Evolutionary conservation across 1,284 basidiomycete species (phyloP).

Genomic region (Trichosporon sp.): DNA sequence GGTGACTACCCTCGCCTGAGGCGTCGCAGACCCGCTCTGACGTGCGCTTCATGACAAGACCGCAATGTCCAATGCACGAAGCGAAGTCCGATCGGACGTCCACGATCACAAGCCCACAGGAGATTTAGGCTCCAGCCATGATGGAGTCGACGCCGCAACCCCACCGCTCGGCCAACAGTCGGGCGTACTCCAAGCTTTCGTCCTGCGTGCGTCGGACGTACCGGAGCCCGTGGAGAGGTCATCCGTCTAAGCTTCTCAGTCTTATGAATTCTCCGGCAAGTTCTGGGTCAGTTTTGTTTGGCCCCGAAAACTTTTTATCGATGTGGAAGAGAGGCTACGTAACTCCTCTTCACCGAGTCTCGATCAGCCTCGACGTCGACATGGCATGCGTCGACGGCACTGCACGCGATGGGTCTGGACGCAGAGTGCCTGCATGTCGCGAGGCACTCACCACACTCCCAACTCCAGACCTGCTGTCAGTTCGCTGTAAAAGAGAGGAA

Average conservation of each 20-base stretch:
- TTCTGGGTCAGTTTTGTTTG: too few species aligned
- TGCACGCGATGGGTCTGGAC: neutral
- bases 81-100: neutral
- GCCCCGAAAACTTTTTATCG: neutral
- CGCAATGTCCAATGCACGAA: neutral
- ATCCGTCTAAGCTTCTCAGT: neutral
- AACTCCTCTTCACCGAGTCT: neutral
- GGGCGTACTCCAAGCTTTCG: too few species aligned
- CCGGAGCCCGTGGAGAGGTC: too few species aligned
- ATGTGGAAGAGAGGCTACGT: too few species aligned
- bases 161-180: neutral
- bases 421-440: neutral
- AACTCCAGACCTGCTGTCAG: too few species aligned
- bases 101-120: neutral
- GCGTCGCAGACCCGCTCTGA: neutral
- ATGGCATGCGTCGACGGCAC: too few species aligned
- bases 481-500: neutral
- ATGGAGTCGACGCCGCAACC: neutral
- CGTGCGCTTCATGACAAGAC: neutral
- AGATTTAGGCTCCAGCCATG: neutral
- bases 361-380: neutral
- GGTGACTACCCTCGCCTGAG: too few species aligned
- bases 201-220: too few species aligned
- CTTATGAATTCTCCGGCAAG: neutral
- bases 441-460: neutral